These are phyloP conservation scores for Candida succiphila DNA, from an alignment of 805 yeast species.

Conservation along the genomic window DNA sequence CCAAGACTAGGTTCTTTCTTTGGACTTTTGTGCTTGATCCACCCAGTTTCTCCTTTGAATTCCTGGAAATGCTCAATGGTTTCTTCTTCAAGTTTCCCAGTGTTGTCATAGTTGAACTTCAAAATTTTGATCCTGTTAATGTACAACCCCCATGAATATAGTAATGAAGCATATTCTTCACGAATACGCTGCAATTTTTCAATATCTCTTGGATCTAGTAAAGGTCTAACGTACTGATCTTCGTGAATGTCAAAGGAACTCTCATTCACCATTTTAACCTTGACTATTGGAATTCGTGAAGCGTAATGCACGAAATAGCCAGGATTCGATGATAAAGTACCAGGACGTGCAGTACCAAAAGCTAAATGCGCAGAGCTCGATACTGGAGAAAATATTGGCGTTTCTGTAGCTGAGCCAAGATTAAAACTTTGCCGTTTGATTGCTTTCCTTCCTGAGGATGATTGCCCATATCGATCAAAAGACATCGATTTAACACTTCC, in stretches of 20 bases:
- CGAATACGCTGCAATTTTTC: conserved; percentile 35
- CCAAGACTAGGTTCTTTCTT: conserved; percentile 2
- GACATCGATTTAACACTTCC: conserved; percentile 16
- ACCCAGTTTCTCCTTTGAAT: conserved; percentile 19
- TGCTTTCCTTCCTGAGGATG: conserved; percentile 19
- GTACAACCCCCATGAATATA: conserved; percentile 78
- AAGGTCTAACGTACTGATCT: conserved; percentile 27
- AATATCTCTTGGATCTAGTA: conserved; percentile 30
- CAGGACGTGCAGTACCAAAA: background rate
- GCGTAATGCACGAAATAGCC: background rate
- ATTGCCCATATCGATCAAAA: conserved; percentile 17
- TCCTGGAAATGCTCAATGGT: conserved; percentile 5
- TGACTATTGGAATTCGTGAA: conserved; percentile 19
- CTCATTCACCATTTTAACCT: conserved; percentile 36
- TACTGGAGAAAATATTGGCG: conserved; percentile 6
- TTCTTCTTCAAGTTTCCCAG: background rate
- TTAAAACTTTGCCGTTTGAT: conserved; percentile 10
- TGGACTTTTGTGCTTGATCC: conserved; percentile 10
- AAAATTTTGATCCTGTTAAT: conserved; percentile 70
- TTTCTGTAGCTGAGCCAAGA: conserved; percentile 2
- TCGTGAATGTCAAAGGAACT: conserved; percentile 34
- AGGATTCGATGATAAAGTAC: background rate
- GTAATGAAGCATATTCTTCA: conserved; percentile 64
- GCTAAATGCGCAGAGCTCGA: conserved; percentile 9
- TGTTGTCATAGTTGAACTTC: conserved; percentile 46